A percentile compares a stretch with the other conserved stretches of the same genome.
Evolutionary conservation across 805 yeast genomes (phyloP).

Genomic region (Citeromyces nyonsensis): DNA sequence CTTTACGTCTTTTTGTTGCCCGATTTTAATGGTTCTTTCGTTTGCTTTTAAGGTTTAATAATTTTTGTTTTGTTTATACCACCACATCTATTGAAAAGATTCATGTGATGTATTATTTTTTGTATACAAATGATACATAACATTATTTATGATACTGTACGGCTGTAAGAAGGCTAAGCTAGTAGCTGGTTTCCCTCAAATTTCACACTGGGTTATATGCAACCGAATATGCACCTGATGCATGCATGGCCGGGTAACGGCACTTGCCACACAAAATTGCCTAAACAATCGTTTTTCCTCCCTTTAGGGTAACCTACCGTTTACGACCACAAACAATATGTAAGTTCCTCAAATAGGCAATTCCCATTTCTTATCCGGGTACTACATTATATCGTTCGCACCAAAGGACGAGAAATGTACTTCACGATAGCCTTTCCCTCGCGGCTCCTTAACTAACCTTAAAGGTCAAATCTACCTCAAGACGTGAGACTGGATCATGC

Average conservation of each 20-base stretch:
- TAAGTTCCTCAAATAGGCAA: too few species aligned
- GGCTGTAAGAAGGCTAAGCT: too few species aligned
- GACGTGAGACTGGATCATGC: too few species aligned
- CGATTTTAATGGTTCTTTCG: neutral
- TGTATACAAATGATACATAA: constrained; percentile 3
- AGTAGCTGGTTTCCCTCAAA: too few species aligned
- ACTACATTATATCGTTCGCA: too few species aligned
- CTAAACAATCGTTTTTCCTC: neutral
- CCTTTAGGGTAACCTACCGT: too few species aligned
- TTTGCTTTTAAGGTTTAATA: neutral
- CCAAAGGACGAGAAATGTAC: too few species aligned
- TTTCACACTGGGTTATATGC: too few species aligned
- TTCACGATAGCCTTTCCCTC: too few species aligned
- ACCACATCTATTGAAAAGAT: constrained; percentile 1
- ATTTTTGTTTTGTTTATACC: constrained; percentile 1
- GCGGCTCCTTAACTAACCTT: constrained; percentile 3
- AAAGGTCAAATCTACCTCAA: constrained; percentile 1
- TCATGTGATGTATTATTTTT: constrained; percentile 1
- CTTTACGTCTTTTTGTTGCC: neutral
- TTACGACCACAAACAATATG: too few species aligned
- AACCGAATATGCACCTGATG: neutral
- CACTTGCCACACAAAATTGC: constrained; percentile 1
- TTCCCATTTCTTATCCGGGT: too few species aligned
- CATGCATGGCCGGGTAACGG: neutral
- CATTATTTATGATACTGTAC: constrained; percentile 1